Conservation (phyloP, 2,329 filamentous ascomycete species). For the Neonectria hederae region DNA sequence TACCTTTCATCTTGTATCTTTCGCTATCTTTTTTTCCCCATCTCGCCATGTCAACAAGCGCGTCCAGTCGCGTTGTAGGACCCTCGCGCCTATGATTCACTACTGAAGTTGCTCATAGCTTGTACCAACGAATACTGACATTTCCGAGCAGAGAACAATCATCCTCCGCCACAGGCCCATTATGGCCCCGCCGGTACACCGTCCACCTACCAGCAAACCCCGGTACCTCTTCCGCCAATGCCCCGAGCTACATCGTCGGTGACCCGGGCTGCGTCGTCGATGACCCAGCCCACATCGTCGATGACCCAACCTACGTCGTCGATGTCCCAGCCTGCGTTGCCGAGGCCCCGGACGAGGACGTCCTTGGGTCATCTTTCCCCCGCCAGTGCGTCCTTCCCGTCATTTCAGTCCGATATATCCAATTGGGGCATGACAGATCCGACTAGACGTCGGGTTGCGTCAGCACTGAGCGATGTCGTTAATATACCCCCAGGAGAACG, state of each 20-base stretch:
- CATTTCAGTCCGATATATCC: constrained; percentile 47
- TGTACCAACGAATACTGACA: constrained; percentile 14
- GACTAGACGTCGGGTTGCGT: constrained; percentile 40
- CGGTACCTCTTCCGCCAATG: constrained; percentile 6
- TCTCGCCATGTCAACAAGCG: not conserved
- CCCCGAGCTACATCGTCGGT: not conserved
- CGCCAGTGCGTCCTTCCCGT: constrained; percentile 16
- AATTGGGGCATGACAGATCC: constrained; percentile 44
- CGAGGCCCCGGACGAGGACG: not conserved
- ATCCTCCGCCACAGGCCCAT: constrained; percentile 28
- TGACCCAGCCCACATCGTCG: not conserved
- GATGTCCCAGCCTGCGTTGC: not conserved
- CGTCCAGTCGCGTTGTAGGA: not conserved
- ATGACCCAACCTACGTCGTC: not conserved
- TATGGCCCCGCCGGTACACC: constrained; percentile 7
- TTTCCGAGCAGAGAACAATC: constrained; percentile 32
- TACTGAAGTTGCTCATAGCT: not conserved
- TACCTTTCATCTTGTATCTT: not conserved
- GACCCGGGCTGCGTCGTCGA: not conserved
- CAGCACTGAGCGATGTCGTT: constrained; percentile 58
- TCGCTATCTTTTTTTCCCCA: not conserved
- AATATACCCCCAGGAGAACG: constrained; percentile 55
- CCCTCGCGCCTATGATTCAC: not conserved
- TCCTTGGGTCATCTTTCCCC: constrained; percentile 21
- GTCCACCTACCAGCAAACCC: constrained; percentile 12